These are phyloP conservation scores for Mycena maculata DNA, from an alignment of 768 basidiomycete genomes.

Conservation along the genomic window DNA sequence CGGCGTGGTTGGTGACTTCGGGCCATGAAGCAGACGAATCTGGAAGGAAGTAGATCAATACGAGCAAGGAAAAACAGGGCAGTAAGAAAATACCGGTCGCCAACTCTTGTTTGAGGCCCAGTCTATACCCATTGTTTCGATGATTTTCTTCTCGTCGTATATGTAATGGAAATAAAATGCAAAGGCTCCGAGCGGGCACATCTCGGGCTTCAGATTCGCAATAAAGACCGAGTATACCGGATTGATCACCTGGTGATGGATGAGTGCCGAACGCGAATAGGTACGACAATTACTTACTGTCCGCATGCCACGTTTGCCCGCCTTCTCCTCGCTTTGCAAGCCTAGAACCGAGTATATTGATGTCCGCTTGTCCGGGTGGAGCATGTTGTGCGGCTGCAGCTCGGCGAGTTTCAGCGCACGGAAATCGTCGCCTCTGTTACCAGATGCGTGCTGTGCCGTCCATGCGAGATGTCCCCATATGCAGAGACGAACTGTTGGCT, in stretches of 20 bases:
- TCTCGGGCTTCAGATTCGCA: slow-evolving; percentile 2
- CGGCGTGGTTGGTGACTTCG: no score
- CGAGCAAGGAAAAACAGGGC: no score
- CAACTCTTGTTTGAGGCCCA: slow-evolving; percentile 1
- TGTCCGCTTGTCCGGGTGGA: slow-evolving; percentile 40
- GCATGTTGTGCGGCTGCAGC: slow-evolving; percentile 41
- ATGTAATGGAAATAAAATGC: slow-evolving; percentile 14
- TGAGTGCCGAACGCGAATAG: background rate
- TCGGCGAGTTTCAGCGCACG: slow-evolving; percentile 40
- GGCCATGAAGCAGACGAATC: no score
- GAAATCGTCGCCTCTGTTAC: slow-evolving; percentile 48
- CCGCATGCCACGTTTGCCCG: slow-evolving; percentile 22
- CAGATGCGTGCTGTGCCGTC: slow-evolving; percentile 42
- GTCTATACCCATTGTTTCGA: background rate
- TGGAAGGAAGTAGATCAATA: no score
- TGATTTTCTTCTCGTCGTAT: background rate
- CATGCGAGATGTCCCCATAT: slow-evolving; percentile 46
- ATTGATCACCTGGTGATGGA: slow-evolving; percentile 2
- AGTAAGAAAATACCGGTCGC: background rate
- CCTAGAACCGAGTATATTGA: slow-evolving; percentile 38
- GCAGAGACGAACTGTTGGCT: slow-evolving; percentile 31
- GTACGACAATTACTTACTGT: background rate
- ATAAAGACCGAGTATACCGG: slow-evolving; percentile 15
- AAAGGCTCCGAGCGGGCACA: slow-evolving; percentile 15
- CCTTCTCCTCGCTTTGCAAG: slow-evolving; percentile 44